Percentiles rank a stretch among this genome's conserved stretches.
phyloP scores from a whole-genome alignment of 805 yeast species.

The Candida ponderosae region DNA sequence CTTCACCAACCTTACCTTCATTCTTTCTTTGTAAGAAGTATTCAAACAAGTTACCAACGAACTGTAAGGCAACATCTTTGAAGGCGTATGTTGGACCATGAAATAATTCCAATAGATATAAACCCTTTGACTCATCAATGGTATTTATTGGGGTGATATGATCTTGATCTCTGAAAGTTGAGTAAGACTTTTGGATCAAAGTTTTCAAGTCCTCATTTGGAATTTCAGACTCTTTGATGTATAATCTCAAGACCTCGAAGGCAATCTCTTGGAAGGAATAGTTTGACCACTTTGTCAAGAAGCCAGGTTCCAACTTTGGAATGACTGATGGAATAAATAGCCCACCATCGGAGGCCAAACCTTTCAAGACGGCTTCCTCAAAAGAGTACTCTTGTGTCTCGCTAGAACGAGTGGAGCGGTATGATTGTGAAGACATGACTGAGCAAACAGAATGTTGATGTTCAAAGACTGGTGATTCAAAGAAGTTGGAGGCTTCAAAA shows the following conservation, averaged over 20 bases:
- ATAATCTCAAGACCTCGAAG: conserved; percentile 73
- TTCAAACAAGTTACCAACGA: conserved; percentile 95
- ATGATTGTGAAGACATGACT: conserved; percentile 39
- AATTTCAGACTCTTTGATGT: conserved; percentile 67
- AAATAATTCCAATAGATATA: conserved; percentile 84
- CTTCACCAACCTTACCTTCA: conserved; percentile 38
- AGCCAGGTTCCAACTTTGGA: conserved; percentile 52
- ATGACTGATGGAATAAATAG: conserved; percentile 80
- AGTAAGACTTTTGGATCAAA: conserved; percentile 66
- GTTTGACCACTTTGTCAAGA: conserved; percentile 61
- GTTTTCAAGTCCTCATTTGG: conserved; percentile 56
- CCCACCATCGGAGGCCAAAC: conserved; percentile 96
- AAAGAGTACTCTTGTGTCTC: conserved; percentile 47
- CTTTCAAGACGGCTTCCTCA: conserved; percentile 80
- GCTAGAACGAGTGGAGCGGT: conserved; percentile 75
- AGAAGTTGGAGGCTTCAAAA: too few relatives aligned
- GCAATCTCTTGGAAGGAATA: conserved; percentile 83
- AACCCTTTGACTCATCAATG: conserved; percentile 46
- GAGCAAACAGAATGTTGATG: too few relatives aligned
- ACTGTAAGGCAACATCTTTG: conserved; percentile 97
- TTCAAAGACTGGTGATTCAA: not conserved
- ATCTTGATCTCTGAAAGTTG: conserved; percentile 83
- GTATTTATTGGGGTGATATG: conserved; percentile 71
- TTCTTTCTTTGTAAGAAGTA: conserved; percentile 79
- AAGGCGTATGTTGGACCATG: conserved; percentile 99